Conservation (phyloP, 495 filamentous ascomycete species). For the Aspergillus saccharolyticus region DNA sequence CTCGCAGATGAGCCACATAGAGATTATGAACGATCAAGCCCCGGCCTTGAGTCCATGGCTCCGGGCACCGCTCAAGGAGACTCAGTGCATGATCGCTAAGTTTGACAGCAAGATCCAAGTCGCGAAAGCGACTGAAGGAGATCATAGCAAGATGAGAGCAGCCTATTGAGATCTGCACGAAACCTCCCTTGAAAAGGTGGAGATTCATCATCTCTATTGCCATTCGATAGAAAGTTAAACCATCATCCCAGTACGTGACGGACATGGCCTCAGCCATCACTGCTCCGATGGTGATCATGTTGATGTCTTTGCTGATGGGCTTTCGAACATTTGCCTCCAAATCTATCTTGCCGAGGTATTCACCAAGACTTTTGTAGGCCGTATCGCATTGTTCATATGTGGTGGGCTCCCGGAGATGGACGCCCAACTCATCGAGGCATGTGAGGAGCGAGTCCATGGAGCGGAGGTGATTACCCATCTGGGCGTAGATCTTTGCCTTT, state of each 20-base stretch:
- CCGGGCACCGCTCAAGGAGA: conserved; percentile 60
- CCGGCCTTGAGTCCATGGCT: conserved; percentile 64
- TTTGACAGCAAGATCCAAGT: conserved; percentile 60
- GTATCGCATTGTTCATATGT: conserved; percentile 71
- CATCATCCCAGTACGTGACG: conserved; percentile 80
- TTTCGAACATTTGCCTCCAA: conserved; percentile 50
- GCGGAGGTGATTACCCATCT: conserved; percentile 60
- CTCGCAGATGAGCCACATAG: conserved; percentile 68
- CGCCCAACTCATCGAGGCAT: conserved; percentile 61
- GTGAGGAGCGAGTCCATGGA: conserved; percentile 65
- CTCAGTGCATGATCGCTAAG: conserved; percentile 60
- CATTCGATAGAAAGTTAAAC: conserved; percentile 69
- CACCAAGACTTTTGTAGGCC: conserved; percentile 57
- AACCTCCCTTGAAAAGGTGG: conserved; percentile 59
- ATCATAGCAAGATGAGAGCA: conserved; percentile 74
- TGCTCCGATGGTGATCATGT: conserved; percentile 60
- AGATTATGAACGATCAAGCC: conserved; percentile 67
- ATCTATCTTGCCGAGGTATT: conserved; percentile 55
- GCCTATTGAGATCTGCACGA: conserved; percentile 69
- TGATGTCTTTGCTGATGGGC: conserved; percentile 46
- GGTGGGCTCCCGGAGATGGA: conserved; percentile 58
- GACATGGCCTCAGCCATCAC: conserved; percentile 72
- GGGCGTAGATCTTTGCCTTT: conserved; percentile 68
- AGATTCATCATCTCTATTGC: conserved; percentile 65
- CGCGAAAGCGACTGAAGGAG: conserved; percentile 65